Evolutionary conservation across 257 asterid genomes (phyloP), one percentile per base, ranked within the genome.

Genomic region (Solanum etuberosum): DNA sequence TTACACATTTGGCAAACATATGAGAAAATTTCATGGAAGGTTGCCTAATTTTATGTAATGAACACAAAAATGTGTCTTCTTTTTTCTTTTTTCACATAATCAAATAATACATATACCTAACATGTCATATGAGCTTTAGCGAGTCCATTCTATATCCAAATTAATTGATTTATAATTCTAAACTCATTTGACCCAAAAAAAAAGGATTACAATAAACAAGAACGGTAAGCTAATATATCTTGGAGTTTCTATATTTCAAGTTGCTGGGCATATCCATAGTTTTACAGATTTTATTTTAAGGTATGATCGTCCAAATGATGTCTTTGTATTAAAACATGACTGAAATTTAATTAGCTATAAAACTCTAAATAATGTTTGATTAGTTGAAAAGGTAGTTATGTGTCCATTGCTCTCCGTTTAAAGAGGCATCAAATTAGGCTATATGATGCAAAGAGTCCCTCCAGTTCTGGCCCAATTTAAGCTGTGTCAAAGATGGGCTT

Each of bases 101-200:
- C n/a, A n/a, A n/a, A n/a, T n/a, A n/a, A n/a, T n/a, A n/a, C n/a
- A n/a, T n/a, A n/a, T n/a, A n/a, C n/a, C n/a, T n/a, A n/a, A n/a
- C 21, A 67, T 67, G 21, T 31, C 2, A 3, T n/a, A 67, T 67
- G 1, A 67, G 10, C 10, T 27, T 67, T 67, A 1, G 2, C 5
- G 0, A 67, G 9, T 13, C 5, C 9, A 67, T 5, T 67, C 1
- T 12, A 14, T 27, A 27, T 67, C 0, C 5, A 67, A 67, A 13
- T 67, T 27, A 3, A 27, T n/a, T 11, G 0, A 5, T 61, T n/a
- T n/a, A n/a, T 61, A n/a, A 61, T n/a, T n/a, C 0, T 5, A 0
- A n/a, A 61, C 4, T 61, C 8, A n/a, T 61, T n/a, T n/a, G 31
- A 13, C 0, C 14, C 1, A 5, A 10, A 61, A 61, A 61, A 5